Evolutionary conservation across 805 yeast species (phyloP), one percentile per base, ranked within the genome.

Genomic region (Metschnikowia cerradonensis): DNA sequence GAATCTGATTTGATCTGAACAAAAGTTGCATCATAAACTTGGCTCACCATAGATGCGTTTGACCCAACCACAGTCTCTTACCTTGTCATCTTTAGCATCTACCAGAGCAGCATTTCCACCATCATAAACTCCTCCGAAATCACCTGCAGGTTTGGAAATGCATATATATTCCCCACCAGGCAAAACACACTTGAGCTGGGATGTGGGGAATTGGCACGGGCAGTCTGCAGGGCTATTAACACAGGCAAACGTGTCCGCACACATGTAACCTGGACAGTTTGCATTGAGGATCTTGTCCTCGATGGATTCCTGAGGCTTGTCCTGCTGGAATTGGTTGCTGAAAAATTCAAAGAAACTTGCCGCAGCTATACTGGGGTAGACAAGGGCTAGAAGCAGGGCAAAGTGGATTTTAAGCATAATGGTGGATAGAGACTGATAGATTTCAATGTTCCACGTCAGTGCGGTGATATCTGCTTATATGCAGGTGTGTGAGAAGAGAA

Each of bases 131-230:
- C 65, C 58, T 13, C 60, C 55, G 26, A 57, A 59, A 6, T 70
- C 54, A 11, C 73, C 70, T 35, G 88, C 82, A 1, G 96, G 92
- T 58, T 86, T 87, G 19, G 97, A 86, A 39, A 94, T 86, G 66
- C 99, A 94, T 14, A 91, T 76, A 62, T 73, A 86, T 49, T 79
- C 79, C 17, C 81, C 77, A 55, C 81, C 83, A 0, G 97, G 96
- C 38, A 88, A 71, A 2, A 78, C 64, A 67, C 99, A 94, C 61
- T 88, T 86, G 53, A 88, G 61, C 64, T 92, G 96, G 1, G 95
- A 84, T 52, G 83, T 81, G 1, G 96, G 94, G 63, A 82, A 92
- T 2, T 89, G 90, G 65, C 99, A 94, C 1, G 97, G 96, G 65
- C 99, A 94, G 47, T 84, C 87, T 6, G 76, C 58, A 0, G 89